Conservation (phyloP, 176 grass and related monocot genomes). For the Oryza coarctata region DNA sequence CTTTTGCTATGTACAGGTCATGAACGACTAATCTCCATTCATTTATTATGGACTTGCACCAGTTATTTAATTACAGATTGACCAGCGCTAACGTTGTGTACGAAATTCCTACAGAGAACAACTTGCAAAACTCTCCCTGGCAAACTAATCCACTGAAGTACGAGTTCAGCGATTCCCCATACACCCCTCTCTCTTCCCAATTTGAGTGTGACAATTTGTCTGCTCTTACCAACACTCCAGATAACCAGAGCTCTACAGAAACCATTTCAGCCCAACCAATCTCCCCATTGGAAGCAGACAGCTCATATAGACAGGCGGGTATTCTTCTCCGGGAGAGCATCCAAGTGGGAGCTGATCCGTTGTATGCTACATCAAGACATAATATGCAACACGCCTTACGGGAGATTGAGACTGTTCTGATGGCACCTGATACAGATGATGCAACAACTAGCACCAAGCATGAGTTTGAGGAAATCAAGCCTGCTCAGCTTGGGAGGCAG, state of each 20-base stretch:
- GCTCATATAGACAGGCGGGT: constrained; percentile 52
- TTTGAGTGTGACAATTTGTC: constrained; percentile 69
- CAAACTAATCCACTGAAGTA: constrained; percentile 49
- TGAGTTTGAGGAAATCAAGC: constrained; percentile 56
- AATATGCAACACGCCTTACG: constrained; percentile 82
- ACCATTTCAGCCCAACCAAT: constrained; percentile 58
- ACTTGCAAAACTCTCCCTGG: constrained; percentile 48
- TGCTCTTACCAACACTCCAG: constrained; percentile 51
- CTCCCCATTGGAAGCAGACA: constrained; percentile 71
- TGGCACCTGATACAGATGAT: constrained; percentile 80
- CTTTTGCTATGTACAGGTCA: constrained; percentile 54
- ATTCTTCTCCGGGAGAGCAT: constrained; percentile 34
- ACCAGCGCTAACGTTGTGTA: constrained; percentile 46
- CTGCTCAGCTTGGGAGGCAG: constrained; percentile 52
- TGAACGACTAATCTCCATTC: constrained; percentile 53
- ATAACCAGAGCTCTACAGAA: constrained; percentile 70
- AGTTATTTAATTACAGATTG: constrained; percentile 70
- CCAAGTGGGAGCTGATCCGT: constrained; percentile 44
- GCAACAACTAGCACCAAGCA: constrained; percentile 45
- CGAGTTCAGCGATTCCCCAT: constrained; percentile 56
- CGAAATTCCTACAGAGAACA: constrained; percentile 52
- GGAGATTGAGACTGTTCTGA: constrained; percentile 92
- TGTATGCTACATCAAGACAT: constrained; percentile 57
- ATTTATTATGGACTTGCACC: constrained; percentile 87
- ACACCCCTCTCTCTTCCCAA: constrained; percentile 66